phyloP scores from a whole-genome alignment of 2,329 filamentous ascomycete species.

The Fusarium sp. region DNA sequence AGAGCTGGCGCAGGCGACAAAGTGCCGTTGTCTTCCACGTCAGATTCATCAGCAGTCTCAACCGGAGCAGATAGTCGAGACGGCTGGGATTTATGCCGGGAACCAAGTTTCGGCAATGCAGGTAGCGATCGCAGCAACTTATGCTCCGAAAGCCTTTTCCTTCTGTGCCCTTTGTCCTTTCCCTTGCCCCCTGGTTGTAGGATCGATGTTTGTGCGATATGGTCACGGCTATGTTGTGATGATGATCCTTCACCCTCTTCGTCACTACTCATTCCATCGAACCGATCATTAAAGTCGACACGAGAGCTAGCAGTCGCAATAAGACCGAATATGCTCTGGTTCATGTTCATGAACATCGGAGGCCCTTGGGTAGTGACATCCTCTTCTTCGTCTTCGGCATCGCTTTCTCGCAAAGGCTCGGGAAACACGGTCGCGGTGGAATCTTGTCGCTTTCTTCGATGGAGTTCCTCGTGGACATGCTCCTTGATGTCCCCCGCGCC shows the following conservation, averaged over 20 bases:
- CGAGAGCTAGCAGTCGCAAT: constrained; percentile 88
- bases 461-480: constrained; percentile 55
- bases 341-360: constrained; percentile 76
- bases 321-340: constrained; percentile 93
- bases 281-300: constrained; percentile 82
- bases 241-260: constrained; percentile 75
- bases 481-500: constrained; percentile 50
- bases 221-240: constrained; percentile 52
- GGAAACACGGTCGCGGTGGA: constrained; percentile 55
- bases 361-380: constrained; percentile 55
- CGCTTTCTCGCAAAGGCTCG: constrained; percentile 61
- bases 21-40: constrained; percentile 38
- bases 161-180: constrained; percentile 55
- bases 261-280: constrained; percentile 82
- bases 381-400: constrained; percentile 60
- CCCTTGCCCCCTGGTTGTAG: constrained; percentile 46
- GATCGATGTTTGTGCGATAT: constrained; percentile 55
- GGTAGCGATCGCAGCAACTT: constrained; percentile 73
- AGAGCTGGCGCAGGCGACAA: constrained; percentile 39
- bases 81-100: constrained; percentile 53
- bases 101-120: constrained; percentile 61
- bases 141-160: constrained; percentile 69
- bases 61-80: constrained; percentile 51
- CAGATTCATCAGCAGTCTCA: constrained; percentile 46
- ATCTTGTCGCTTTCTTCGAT: constrained; percentile 54